A percentile compares a stretch with the other conserved stretches of the same genome.
phyloP scores from a whole-genome alignment of 1,139 yeast genomes.

The Blastobotrys arbuscula region DNA sequence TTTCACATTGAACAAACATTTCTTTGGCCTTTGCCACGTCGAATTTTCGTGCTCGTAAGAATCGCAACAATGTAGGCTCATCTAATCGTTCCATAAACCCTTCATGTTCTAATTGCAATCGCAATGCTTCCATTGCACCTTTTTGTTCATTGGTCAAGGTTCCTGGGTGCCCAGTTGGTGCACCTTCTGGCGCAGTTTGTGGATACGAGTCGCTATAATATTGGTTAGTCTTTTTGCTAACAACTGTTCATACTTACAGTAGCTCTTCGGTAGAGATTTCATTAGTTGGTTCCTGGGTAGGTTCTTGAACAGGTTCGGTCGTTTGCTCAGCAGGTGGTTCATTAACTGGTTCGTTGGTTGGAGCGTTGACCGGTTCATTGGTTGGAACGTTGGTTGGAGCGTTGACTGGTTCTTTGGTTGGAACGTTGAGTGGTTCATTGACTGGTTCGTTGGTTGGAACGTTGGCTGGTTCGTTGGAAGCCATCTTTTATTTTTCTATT shows the following conservation, averaged over 20 bases:
- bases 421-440: too few relatives aligned
- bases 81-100: constrained; percentile 76
- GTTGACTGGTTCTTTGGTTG: too few relatives aligned
- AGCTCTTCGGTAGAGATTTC: constrained; percentile 1
- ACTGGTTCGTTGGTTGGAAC: not conserved
- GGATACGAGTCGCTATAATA: constrained; percentile 43
- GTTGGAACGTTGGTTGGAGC: too few relatives aligned
- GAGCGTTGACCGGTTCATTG: too few relatives aligned
- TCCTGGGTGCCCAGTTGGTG: constrained; percentile 77
- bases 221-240: constrained; percentile 5
- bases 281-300: not conserved
- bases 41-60: constrained; percentile 92
- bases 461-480: not conserved
- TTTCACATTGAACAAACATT: constrained; percentile 85
- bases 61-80: constrained; percentile 83
- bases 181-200: constrained; percentile 57
- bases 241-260: not conserved
- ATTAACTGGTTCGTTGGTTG: too few relatives aligned
- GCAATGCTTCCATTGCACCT: constrained; percentile 52
- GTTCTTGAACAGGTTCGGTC: not conserved
- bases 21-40: constrained; percentile 70
- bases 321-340: not conserved
- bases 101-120: constrained; percentile 49
- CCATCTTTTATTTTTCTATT: not conserved
- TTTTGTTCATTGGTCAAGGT: constrained; percentile 67